These are phyloP conservation scores for Mortierella sp. DNA, from an alignment of 371 early-diverging fungal genomes.

Conservation along the genomic window DNA sequence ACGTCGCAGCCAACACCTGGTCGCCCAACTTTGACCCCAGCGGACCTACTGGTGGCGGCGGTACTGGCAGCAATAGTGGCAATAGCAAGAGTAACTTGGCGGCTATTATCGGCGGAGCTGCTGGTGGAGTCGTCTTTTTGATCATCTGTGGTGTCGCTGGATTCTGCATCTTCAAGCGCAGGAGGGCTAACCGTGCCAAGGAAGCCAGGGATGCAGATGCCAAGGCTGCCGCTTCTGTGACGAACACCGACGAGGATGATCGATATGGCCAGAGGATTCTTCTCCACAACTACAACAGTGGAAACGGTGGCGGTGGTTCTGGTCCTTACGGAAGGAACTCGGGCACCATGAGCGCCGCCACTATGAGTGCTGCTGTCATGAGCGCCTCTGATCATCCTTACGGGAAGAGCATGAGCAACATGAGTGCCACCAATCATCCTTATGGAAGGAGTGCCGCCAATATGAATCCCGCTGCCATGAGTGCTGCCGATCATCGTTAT, in stretches of 20 bases:
- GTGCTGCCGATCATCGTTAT: too few species aligned
- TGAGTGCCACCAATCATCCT: background rate
- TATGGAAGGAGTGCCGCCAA: background rate
- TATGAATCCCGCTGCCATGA: too few species aligned
- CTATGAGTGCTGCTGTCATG: too few species aligned
- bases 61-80: background rate
- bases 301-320: background rate
- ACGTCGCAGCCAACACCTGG: conserved; percentile 18
- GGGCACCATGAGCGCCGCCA: too few species aligned
- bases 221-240: background rate
- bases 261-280: background rate
- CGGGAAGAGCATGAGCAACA: too few species aligned
- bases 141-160: background rate
- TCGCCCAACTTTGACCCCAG: background rate
- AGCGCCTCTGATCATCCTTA: too few species aligned
- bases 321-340: background rate
- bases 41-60: background rate
- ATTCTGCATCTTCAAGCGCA: background rate
- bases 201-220: background rate
- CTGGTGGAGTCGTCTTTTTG: background rate
- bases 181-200: background rate
- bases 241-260: background rate
- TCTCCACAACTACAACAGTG: background rate
- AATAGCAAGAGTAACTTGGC: background rate
- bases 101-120: background rate